Base-by-base conservation (phyloP, 805 yeast species). In the Kodamaea neixiangensis region DNA sequence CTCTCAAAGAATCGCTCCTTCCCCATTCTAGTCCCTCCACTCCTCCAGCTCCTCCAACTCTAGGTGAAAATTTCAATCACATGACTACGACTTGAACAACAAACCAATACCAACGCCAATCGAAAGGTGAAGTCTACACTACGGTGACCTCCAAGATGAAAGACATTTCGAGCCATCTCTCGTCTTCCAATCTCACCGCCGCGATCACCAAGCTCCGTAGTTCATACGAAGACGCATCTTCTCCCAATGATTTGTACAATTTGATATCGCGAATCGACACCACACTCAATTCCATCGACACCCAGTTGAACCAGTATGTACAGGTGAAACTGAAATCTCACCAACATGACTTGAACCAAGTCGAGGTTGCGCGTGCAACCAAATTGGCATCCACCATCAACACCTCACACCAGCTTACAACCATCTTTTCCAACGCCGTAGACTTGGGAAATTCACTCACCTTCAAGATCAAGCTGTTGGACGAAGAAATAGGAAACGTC, bases 401-500 rank as follows among this genome's bases (percentile, higher is more conserved):
- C 19, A 73, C 75, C 39, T 85, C 92, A 10, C 79, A 82, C 46
- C 74, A 79, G 2, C 68, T 88, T 51, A 75, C 80, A 25, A 68
- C 74, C 29, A 73, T 81, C 20, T 75, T 89, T 46, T 69, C 82
- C 5, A 72, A 77, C 39, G 86, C 96, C 0, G 83, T 87, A 46
- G 78, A 78, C 44, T 71, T 85, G 49, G 92, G 96, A 5, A 72
- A 77, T 35, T 73, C 79, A 13, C 80, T 92, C 47, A 86, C 96
- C 1, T 79, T 79, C 39, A 81, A 84, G 54, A 89, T 92, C 51
- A 76, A 86, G 50, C 65, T 83, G 2, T 72, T 89, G 38, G 96
- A 90, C 64, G 71, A 72, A 38, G 96, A 92, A 60, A 81, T 86
- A 54, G 71, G 76, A 4, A 78, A 87, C 35, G 88, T 92, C 13